Evolutionary conservation across 805 yeast genomes (phyloP), one percentile per base, ranked within the genome.

Genomic region (Ogataea methylovora): DNA sequence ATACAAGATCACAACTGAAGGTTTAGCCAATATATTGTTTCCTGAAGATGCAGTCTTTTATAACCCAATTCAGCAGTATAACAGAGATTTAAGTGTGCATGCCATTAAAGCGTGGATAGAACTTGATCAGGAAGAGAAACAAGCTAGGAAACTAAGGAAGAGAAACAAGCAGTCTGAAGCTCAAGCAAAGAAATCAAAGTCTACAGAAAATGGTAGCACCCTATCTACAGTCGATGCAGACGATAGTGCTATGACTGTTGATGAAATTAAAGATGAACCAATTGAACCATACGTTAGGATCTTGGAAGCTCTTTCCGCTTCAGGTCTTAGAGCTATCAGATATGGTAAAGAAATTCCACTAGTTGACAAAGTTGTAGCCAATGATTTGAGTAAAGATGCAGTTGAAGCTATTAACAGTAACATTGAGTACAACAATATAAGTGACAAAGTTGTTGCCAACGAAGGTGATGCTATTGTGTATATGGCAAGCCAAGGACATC

Each of bases 11-110:
- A 60, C 69, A 19, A 63, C 53, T 29, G 98, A 92, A 56, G 99
- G 99, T 2, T 64, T 70, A 36, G 97, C 97, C 11, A 72, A 79
- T 17, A 78, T 92, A 29, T 64, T 88, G 22, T 83, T 82, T 41
- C 90, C 95, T 4, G 80, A 84, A 48, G 78, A 78, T 32, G 87
- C 84, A 45, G 98, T 92, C 9, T 92, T 92, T 53, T 92, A 92
- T 60, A 92, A 92, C 54, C 97, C 95, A 8, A 83, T 92, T 36
- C 99, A 92, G 60, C 97, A 90, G 60, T 92, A 87, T 61, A 92
- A 92, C 58, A 72, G 99, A 48, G 99, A 92, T 54, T 61, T 92
- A 32, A 82, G 94, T 44, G 82, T 85, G 5, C 63, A 81, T 46
- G 87, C 85, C 8, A 88, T 92, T 40, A 72, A 78, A 37, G 94